phyloP scores from a whole-genome alignment of 192 early-diverging fungal species.

The Coemansia sp. region DNA sequence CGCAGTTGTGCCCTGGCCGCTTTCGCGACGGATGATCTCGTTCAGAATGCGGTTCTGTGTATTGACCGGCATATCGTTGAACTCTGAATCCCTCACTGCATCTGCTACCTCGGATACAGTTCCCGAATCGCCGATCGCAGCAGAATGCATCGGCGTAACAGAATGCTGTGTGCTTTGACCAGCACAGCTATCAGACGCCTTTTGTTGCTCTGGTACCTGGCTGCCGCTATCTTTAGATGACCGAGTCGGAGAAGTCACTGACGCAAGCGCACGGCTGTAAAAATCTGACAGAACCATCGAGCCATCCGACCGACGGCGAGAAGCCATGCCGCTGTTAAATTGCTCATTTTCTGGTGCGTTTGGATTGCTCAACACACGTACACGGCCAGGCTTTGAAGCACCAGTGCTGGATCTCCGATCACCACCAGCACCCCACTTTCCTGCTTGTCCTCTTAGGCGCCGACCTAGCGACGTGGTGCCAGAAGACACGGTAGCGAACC shows the following conservation, averaged over 20 bases:
- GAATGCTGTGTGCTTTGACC: too few species aligned
- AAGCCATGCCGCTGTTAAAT: not conserved
- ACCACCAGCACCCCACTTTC: not conserved
- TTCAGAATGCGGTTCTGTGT: conserved; percentile 64
- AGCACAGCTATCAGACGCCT: not conserved
- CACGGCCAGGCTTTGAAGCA: not conserved
- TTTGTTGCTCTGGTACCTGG: not conserved
- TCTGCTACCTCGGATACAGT: not conserved
- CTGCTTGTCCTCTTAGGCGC: not conserved
- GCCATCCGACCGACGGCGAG: conserved; percentile 39
- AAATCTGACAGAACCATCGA: conserved; percentile 36
- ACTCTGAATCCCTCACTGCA: conserved; percentile 28
- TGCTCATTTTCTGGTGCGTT: not conserved
- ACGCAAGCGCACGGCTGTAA: conserved; percentile 23
- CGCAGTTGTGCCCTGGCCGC: conserved; percentile 45
- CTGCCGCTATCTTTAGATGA: not conserved
- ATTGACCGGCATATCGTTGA: conserved; percentile 55
- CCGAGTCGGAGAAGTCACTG: not conserved
- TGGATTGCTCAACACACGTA: conserved; percentile 8
- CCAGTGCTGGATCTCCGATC: conserved; percentile 4
- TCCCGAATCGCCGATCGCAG: too few species aligned
- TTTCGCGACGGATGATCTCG: conserved; percentile 61
- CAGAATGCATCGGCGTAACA: too few species aligned
- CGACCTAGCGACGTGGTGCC: not conserved
- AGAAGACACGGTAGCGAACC: conserved; percentile 14